phyloP scores from a whole-genome alignment of 495 filamentous ascomycete species.

The Aspergillus campestris region DNA sequence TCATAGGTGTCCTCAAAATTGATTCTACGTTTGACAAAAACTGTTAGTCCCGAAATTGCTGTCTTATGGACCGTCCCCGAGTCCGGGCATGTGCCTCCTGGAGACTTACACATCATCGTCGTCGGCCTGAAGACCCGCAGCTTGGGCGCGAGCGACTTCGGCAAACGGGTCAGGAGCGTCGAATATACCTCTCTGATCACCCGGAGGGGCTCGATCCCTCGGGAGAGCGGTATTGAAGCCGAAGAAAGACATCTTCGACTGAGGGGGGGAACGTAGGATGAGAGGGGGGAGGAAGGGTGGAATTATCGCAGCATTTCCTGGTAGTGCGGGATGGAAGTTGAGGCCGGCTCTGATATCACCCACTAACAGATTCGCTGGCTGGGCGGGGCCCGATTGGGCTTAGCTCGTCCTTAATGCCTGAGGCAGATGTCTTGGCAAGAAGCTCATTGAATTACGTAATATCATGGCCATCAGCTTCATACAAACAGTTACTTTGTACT shows the following conservation, averaged over 20 bases:
- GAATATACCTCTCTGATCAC: constrained; percentile 68
- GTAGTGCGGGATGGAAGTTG: constrained; percentile 21
- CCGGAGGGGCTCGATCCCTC: constrained; percentile 41
- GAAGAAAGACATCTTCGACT: constrained; percentile 69
- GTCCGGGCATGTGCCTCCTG: not conserved
- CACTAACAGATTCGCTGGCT: constrained; percentile 6
- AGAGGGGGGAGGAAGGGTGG: constrained; percentile 11
- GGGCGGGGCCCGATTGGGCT: not conserved
- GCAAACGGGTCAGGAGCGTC: constrained; percentile 85
- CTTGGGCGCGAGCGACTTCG: constrained; percentile 51
- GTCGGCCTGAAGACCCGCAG: constrained; percentile 33
- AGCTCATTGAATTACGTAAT: too few species aligned
- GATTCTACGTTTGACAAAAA: constrained; percentile 38
- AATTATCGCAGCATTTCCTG: constrained; percentile 16
- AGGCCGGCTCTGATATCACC: constrained; percentile 15
- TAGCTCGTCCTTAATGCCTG: constrained; percentile 1
- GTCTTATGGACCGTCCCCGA: not conserved
- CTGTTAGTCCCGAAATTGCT: too few species aligned
- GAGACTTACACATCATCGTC: constrained; percentile 67
- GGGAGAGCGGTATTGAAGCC: constrained; percentile 67
- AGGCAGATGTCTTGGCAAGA: constrained; percentile 3
- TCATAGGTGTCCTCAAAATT: constrained; percentile 99
- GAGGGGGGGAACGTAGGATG: constrained; percentile 7
- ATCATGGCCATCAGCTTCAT: too few species aligned
- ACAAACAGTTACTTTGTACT: too few species aligned